Evolutionary conservation across 192 early-diverging fungal species (phyloP).

Genomic region (Rhizophagus prolifer): DNA sequence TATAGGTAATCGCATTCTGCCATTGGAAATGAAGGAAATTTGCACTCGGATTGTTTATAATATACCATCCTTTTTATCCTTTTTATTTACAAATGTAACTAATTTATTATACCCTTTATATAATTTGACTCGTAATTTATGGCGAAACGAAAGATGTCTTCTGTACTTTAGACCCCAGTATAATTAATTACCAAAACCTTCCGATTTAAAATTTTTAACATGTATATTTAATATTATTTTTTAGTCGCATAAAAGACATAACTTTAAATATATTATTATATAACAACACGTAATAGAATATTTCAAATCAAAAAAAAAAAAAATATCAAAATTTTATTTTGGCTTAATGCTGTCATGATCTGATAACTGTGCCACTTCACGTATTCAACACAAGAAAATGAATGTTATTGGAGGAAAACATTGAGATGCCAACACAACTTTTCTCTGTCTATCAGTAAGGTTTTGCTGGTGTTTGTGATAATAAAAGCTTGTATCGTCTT

Average conservation of each 20-base stretch:
- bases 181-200: background rate
- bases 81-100: background rate
- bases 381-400: too few relatives aligned
- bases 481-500: conserved; percentile 88
- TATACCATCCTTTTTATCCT: background rate
- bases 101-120: background rate
- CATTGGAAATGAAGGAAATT: background rate
- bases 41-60: background rate
- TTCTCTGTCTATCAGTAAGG: background rate
- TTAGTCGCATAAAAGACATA: too few relatives aligned
- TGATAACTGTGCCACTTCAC: too few relatives aligned
- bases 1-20: background rate
- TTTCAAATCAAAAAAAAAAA: too few relatives aligned
- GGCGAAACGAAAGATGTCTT: background rate
- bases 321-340: too few relatives aligned
- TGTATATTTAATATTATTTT: background rate
- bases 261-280: too few relatives aligned
- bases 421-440: too few relatives aligned
- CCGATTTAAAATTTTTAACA: background rate
- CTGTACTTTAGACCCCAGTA: too few relatives aligned
- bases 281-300: too few relatives aligned
- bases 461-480: conserved; percentile 49
- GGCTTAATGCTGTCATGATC: too few relatives aligned
- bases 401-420: too few relatives aligned
- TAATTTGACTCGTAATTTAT: background rate